These are phyloP conservation scores for Gracilaria gracilis DNA, from an alignment of 23 red algal genomes.

Conservation along the genomic window DNA sequence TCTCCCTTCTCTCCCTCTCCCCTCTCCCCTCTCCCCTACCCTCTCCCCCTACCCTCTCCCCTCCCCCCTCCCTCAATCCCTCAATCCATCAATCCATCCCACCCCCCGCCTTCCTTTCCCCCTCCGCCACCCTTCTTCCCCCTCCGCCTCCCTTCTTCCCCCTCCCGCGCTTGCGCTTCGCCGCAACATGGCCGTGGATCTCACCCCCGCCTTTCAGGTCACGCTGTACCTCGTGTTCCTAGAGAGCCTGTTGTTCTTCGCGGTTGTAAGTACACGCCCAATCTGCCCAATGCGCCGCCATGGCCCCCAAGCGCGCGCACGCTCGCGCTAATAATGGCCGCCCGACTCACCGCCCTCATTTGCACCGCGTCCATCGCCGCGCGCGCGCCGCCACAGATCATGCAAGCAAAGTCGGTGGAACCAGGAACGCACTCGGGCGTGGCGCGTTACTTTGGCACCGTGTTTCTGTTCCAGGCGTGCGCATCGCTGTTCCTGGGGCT, in stretches of 20 bases:
- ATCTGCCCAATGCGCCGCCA: neutral
- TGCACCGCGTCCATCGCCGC: neutral
- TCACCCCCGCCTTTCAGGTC: conserved; percentile 60
- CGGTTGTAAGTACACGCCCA: conserved; percentile 68
- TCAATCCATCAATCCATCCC: neutral
- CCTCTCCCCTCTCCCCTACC: neutral
- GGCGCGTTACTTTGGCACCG: conserved; percentile 77
- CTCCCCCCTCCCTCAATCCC: neutral
- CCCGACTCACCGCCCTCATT: neutral
- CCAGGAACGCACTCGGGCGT: conserved; percentile 83
- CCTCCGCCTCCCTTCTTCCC: neutral
- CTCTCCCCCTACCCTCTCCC: neutral
- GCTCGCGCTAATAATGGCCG: neutral
- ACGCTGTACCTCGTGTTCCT: conserved; percentile 59
- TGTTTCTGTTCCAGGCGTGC: conserved; percentile 78
- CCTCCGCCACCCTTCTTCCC: neutral
- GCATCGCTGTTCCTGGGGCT: conserved; percentile 59
- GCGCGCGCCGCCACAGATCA: conserved; percentile 48
- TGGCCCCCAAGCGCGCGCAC: neutral
- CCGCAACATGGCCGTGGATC: conserved; percentile 70
- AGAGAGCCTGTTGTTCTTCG: conserved; percentile 81
- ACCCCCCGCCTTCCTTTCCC: neutral
- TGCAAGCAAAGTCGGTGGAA: conserved; percentile 83
- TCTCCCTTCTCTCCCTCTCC: neutral
- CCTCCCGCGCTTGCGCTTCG: neutral